Percentiles rank a stretch among this genome's conserved stretches.
Evolutionary conservation across 1,284 basidiomycete genomes (phyloP).

Genomic region (Rhodotorula sp.): DNA sequence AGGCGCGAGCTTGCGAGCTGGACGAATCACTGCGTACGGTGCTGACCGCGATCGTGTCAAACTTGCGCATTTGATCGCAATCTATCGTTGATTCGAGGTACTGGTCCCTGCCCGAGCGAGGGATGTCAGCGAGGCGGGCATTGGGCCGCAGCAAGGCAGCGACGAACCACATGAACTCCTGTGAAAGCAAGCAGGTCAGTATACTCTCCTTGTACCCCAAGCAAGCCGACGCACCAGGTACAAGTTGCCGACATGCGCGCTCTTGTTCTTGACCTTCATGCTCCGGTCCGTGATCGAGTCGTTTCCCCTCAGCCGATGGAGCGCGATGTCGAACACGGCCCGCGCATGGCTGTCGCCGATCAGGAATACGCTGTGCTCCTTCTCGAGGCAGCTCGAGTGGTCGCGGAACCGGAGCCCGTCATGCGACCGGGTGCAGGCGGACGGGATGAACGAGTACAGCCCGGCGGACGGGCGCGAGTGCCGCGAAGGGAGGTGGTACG

Average conservation of each 20-base stretch:
- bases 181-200: neutral
- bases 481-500: neutral
- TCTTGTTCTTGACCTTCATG: conserved; percentile 3
- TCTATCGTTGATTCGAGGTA: neutral
- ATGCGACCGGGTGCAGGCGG: neutral
- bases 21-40: neutral
- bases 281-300: conserved; percentile 2
- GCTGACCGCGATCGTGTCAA: conserved; percentile 20
- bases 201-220: too few relatives aligned
- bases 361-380: neutral
- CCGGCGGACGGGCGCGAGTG: conserved; percentile 9
- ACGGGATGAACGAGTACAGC: conserved; percentile 3
- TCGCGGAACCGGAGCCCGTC: neutral
- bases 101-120: conserved; percentile 1
- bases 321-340: conserved; percentile 3
- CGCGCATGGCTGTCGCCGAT: conserved; percentile 6
- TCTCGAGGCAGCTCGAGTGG: conserved; percentile 2
- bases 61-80: conserved; percentile 4
- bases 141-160: too few relatives aligned
- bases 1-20: neutral
- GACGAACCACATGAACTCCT: conserved; percentile 7
- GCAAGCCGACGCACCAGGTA: conserved; percentile 5
- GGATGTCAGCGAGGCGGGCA: too few relatives aligned
- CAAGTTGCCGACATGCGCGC: conserved; percentile 1
- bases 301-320: neutral